Conservation (phyloP, 441 rosid species). For the Lepidium campestre region DNA sequence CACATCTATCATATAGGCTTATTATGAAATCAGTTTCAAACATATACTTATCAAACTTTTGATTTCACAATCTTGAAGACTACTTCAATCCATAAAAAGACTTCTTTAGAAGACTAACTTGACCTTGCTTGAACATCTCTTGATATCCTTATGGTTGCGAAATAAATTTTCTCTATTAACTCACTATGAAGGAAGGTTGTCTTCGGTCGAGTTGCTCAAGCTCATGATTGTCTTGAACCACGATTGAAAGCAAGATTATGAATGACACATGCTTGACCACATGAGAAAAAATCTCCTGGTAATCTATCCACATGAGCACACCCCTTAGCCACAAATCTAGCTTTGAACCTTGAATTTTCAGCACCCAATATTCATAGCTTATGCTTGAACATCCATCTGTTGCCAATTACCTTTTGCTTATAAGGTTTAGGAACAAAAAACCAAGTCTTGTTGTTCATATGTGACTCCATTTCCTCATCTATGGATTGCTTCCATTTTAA, state of each 20-base stretch:
- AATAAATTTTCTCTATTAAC: no score
- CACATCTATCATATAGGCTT: no score
- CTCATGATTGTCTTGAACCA: background rate
- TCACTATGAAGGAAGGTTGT: background rate
- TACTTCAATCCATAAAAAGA: background rate
- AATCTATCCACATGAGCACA: background rate
- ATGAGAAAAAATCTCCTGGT: background rate
- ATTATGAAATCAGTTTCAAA: no score
- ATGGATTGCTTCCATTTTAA: background rate
- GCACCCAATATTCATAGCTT: background rate
- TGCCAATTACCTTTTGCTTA: background rate
- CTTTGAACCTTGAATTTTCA: background rate
- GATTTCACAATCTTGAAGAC: no score
- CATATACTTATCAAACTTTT: no score
- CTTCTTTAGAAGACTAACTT: background rate
- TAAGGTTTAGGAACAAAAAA: background rate
- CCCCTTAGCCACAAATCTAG: background rate
- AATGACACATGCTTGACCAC: background rate
- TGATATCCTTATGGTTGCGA: background rate
- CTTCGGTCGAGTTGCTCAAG: background rate
- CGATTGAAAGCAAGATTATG: background rate
- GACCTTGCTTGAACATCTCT: background rate
- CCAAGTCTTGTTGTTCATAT: background rate
- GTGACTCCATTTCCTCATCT: background rate
- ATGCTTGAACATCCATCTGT: background rate